Base-by-base conservation (phyloP, 371 early-diverging fungal genomes). In the Blakeslea trispora region DNA sequence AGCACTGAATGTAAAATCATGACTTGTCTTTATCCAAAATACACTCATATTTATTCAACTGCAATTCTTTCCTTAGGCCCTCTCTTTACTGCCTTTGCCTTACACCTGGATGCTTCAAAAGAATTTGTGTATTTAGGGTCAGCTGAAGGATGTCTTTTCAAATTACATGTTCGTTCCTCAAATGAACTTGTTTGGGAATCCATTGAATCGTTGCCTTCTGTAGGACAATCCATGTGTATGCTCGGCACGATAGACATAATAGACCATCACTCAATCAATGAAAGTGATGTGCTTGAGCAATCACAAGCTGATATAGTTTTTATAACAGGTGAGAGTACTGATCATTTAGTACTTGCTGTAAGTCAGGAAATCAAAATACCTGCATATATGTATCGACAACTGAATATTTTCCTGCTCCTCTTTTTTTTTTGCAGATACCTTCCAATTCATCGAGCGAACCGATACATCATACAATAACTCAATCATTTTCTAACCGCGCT, bases 341-440 rank as follows among this genome's bases (percentile, higher is more conserved):
- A 77, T 35, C 68, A 68, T 46, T 68, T 71, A 49, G 59, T 74
- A 0, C 45, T 74, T 31, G 69, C 67, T 5, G 72, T 77, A 71
- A 59, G 53, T 45, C n/a, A n/a, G n/a, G n/a, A n/a, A n/a, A n/a
- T n/a, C n/a, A n/a, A 34, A 13, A 13, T 17, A 5, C 24, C 11
- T 17, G 14, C n/a, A n/a, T n/a, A n/a, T n/a, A n/a, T n/a, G n/a
- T n/a, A n/a, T n/a, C n/a, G n/a, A n/a, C n/a, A n/a, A n/a, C n/a
- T n/a, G n/a, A n/a, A n/a, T n/a, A n/a, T n/a, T n/a, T n/a, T 13
- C 28, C 17, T n/a, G 22, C 13, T 34, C 2, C 42, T 19, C 31
- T 0, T 28, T 28, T 28, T 10, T 18, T 59, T 17, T n/a, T n/a
- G n/a, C n/a, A 7, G 18, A 15, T 24, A 59, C 23, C n/a, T 47